phyloP scores from a whole-genome alignment of 2,329 filamentous ascomycete species.

The Bertia moriformis region DNA sequence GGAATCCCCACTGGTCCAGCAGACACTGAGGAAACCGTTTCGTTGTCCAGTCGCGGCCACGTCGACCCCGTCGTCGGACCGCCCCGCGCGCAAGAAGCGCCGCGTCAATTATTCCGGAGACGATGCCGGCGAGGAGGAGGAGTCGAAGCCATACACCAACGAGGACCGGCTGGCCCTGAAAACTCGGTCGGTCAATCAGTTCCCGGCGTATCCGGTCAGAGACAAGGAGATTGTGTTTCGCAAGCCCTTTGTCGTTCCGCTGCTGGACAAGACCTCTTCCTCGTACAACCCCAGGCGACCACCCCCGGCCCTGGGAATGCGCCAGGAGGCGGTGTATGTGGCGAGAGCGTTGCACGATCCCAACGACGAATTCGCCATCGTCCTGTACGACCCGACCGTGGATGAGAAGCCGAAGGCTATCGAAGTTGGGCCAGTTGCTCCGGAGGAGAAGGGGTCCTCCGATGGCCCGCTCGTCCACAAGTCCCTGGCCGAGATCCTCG shows the following conservation, averaged over 20 bases:
- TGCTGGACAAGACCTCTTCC: neutral
- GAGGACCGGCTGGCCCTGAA: neutral
- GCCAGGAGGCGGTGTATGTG: conserved; percentile 70
- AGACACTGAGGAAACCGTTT: neutral
- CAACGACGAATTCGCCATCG: conserved; percentile 88
- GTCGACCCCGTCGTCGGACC: neutral
- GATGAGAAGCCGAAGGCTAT: conserved; percentile 59
- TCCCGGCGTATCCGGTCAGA: neutral
- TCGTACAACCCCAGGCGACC: conserved; percentile 30
- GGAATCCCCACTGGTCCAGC: neutral
- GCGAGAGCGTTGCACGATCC: conserved; percentile 87
- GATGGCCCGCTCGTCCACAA: conserved; percentile 81
- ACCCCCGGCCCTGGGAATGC: conserved; percentile 77
- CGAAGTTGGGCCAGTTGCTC: conserved; percentile 23
- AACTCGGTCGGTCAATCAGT: neutral
- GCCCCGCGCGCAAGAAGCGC: neutral
- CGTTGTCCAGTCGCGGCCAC: neutral
- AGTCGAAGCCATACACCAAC: neutral
- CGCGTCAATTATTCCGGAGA: neutral
- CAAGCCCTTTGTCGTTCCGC: neutral
- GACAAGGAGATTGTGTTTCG: neutral
- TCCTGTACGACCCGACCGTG: conserved; percentile 89
- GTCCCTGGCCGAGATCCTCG: conserved; percentile 89
- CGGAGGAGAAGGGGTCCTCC: conserved; percentile 39
- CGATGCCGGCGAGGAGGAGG: neutral